phyloP scores from a whole-genome alignment of 73 alveolate genomes.

The Diophrys appendiculata region DNA sequence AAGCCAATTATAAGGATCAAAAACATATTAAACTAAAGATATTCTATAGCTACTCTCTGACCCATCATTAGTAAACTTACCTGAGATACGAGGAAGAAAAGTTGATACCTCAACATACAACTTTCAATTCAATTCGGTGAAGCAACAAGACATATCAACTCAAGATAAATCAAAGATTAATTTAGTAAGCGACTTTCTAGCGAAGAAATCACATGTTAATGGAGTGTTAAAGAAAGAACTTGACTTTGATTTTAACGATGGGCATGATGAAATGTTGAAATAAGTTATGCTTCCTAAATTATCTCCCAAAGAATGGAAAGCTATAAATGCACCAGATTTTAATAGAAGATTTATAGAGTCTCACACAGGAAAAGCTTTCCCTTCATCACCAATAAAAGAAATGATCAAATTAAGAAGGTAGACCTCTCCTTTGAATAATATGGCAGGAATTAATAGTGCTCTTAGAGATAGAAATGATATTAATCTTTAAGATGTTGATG shows the following conservation, averaged over 20 bases:
- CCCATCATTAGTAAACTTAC: neutral
- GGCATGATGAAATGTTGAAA: neutral
- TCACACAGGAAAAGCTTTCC: too few species aligned
- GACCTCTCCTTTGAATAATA: neutral
- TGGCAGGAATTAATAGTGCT: neutral
- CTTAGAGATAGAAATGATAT: neutral
- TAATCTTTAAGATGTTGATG: neutral
- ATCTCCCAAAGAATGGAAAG: neutral
- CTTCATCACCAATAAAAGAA: neutral
- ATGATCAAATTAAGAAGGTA: neutral
- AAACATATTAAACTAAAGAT: too few species aligned
- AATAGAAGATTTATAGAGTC: too few species aligned
- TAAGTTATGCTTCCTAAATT: neutral
- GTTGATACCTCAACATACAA: neutral
- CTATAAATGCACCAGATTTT: too few species aligned
- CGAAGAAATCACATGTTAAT: neutral
- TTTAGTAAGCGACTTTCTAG: too few species aligned
- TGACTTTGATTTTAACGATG: neutral
- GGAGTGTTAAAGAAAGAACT: neutral
- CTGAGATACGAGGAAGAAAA: neutral
- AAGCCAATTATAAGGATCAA: too few species aligned
- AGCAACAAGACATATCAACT: neutral
- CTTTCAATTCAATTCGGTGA: neutral
- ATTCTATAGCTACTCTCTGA: too few species aligned
- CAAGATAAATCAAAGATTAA: neutral